Evolutionary conservation across 345 rosid species (phyloP).

Genomic region (Ailanthus altissimus): DNA sequence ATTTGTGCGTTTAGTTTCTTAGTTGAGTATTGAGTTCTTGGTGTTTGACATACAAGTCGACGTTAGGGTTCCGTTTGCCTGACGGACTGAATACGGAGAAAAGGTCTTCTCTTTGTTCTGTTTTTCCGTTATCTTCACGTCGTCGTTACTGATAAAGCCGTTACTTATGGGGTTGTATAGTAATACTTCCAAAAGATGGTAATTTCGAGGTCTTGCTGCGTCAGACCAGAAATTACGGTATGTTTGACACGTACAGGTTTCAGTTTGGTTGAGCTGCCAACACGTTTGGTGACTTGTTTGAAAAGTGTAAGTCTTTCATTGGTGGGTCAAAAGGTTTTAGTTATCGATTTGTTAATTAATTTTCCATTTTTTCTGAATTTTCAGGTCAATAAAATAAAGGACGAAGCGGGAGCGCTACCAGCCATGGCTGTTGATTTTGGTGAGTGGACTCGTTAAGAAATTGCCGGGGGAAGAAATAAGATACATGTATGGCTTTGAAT

Average conservation of each 20-base stretch:
- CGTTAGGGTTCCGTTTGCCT: neutral
- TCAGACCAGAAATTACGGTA: neutral
- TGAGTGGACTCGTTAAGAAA: neutral
- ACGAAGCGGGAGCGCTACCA: neutral
- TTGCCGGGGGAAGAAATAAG: neutral
- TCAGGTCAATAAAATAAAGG: neutral
- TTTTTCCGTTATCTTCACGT: neutral
- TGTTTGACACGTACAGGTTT: conserved; percentile 9
- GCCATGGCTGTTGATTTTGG: neutral
- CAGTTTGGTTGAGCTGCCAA: neutral
- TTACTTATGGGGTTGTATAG: too few species aligned
- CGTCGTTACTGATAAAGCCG: neutral
- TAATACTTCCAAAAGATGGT: too few species aligned
- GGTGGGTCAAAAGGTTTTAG: neutral
- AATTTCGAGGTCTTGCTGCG: neutral
- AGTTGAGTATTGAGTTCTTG: too few species aligned
- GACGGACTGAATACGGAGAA: neutral
- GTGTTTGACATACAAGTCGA: neutral
- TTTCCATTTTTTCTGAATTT: neutral
- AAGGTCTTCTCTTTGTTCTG: neutral
- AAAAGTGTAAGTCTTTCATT: neutral
- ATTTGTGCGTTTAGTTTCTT: neutral
- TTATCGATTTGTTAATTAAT: neutral
- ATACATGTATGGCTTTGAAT: neutral
- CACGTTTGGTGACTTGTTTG: neutral